Evolutionary conservation across 441 rosid species (phyloP).

Genomic region (Populus hybrid): DNA sequence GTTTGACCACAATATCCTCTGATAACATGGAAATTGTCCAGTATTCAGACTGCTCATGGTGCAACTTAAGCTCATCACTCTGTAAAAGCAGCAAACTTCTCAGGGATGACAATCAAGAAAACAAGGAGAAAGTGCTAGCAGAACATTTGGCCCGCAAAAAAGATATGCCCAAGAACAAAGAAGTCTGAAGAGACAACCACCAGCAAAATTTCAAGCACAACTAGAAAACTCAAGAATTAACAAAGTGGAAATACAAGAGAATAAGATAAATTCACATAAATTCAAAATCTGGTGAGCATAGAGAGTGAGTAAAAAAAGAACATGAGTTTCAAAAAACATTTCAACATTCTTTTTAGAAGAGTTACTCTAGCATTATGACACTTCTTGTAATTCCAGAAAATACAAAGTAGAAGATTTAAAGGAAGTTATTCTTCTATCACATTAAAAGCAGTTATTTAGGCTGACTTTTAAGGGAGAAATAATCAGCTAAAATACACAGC

Average conservation of each 20-base stretch:
- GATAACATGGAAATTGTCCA: constrained; percentile 52
- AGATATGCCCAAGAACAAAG: background rate
- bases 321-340: background rate
- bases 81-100: constrained; percentile 41
- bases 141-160: background rate
- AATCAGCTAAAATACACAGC: background rate
- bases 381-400: background rate
- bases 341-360: background rate
- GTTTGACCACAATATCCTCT: constrained; percentile 44
- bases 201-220: background rate
- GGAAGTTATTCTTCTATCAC: background rate
- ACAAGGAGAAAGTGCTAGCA: constrained; percentile 11
- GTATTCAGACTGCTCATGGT: constrained; percentile 49
- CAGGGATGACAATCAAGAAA: constrained; percentile 30
- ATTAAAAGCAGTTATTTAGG: background rate
- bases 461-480: constrained; percentile 1
- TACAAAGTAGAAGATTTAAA: background rate
- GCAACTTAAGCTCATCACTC: constrained; percentile 72
- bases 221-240: background rate
- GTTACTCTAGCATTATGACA: background rate
- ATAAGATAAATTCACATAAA: background rate
- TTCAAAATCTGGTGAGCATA: background rate
- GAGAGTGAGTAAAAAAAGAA: background rate
- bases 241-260: background rate
- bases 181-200: background rate